phyloP scores from a whole-genome alignment of 805 yeast species.

The Barnettozyma californica region DNA sequence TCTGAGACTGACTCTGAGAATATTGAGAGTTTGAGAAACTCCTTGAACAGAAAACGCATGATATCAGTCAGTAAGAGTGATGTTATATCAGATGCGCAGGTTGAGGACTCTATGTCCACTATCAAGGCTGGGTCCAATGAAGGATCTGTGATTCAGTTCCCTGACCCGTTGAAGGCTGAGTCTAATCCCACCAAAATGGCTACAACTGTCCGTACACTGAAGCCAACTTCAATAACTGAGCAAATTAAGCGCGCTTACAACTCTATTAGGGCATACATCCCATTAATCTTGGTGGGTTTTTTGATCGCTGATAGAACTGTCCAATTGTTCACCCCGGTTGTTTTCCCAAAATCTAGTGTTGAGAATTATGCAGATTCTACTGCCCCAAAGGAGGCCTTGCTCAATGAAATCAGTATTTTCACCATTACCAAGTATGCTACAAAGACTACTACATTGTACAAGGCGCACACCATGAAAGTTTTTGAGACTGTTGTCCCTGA shows the following conservation, averaged over 20 bases:
- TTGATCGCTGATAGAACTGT: slow-evolving; percentile 18
- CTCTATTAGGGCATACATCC: slow-evolving; percentile 8
- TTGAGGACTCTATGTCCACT: slow-evolving; percentile 9
- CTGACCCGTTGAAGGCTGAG: slow-evolving; percentile 10
- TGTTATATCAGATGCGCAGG: background rate
- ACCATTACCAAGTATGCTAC: slow-evolving; percentile 15
- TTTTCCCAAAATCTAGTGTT: background rate
- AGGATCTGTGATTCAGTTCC: slow-evolving; percentile 7
- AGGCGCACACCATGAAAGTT: slow-evolving; percentile 3
- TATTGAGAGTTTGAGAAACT: background rate
- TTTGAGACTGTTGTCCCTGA: slow-evolving; percentile 10
- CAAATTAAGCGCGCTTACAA: background rate
- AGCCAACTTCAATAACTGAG: background rate
- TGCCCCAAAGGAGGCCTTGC: background rate
- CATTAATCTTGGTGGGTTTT: slow-evolving; percentile 14
- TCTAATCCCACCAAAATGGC: background rate
- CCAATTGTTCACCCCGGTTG: slow-evolving; percentile 11
- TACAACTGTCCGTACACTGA: background rate
- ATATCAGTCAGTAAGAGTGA: background rate
- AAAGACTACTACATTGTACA: slow-evolving; percentile 6
- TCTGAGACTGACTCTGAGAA: slow-evolving; percentile 19
- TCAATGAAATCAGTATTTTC: background rate
- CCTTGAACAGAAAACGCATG: background rate
- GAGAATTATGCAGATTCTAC: background rate
- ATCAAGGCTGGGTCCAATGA: slow-evolving; percentile 6